Conservation (phyloP, 768 basidiomycete species). For the Dentipellis sp. region DNA sequence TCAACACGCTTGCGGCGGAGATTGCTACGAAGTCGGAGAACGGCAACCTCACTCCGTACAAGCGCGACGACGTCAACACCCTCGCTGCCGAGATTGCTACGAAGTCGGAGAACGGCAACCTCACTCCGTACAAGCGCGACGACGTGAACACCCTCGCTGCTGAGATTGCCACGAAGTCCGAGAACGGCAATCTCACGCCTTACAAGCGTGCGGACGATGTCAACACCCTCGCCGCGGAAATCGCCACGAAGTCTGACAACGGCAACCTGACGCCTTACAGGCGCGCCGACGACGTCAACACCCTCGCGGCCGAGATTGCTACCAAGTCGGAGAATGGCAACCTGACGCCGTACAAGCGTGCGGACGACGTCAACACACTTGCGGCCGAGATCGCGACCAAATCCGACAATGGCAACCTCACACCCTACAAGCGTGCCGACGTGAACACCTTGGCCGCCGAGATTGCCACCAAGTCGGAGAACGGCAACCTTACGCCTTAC, state of each 20-base stretch:
- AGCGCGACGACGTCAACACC: conserved; percentile 15
- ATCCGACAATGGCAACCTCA: conserved; percentile 31
- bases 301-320: conserved; percentile 23
- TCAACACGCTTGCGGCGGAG: conserved; percentile 24
- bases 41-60: conserved; percentile 24
- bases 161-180: conserved; percentile 26
- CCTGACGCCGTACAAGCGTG: conserved; percentile 19
- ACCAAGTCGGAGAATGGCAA: conserved; percentile 26
- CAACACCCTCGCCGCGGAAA: conserved; percentile 19
- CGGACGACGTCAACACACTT: conserved; percentile 15
- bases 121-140: conserved; percentile 34
- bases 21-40: conserved; percentile 24
- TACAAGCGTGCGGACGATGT: conserved; percentile 15
- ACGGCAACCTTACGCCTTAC: conserved; percentile 25
- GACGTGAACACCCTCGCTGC: conserved; percentile 22
- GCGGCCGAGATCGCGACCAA: conserved; percentile 17
- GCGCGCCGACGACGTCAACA: conserved; percentile 19
- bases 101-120: conserved; percentile 27
- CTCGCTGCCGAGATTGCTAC: conserved; percentile 18
- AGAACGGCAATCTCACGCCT: conserved; percentile 22
- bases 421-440: conserved; percentile 30
- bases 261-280: conserved; percentile 35
- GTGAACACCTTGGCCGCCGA: conserved; percentile 24
- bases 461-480: conserved; percentile 24
- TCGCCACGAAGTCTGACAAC: conserved; percentile 21